These are phyloP conservation scores for Amoebophrya sp. DNA, from an alignment of 169 alveolate species.

Conservation along the genomic window DNA sequence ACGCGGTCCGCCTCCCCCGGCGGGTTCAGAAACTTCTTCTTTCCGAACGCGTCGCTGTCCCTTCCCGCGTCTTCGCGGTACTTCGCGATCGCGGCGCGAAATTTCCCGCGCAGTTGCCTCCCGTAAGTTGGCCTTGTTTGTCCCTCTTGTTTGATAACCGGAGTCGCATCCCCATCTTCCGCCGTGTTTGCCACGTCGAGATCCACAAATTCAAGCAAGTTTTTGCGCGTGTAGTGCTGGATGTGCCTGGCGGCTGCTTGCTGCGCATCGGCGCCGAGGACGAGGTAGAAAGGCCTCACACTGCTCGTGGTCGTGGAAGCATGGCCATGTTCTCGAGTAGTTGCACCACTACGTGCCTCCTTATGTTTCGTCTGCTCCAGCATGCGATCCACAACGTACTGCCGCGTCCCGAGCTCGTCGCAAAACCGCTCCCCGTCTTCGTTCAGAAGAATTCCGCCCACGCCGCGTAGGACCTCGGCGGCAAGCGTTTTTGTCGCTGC, in stretches of 20 bases:
- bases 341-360: no score
- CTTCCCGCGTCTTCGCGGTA: no score
- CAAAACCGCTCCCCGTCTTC: constrained; percentile 42
- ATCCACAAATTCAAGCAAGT: not conserved
- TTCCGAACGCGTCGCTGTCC: constrained; percentile 13
- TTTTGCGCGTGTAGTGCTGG: not conserved
- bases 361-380: no score
- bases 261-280: not conserved
- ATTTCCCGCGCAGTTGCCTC: no score
- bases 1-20: not conserved
- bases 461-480: constrained; percentile 40
- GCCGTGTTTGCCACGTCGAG: not conserved
- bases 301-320: no score
- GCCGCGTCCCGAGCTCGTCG: constrained; percentile 35
- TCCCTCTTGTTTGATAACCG: no score
- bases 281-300: not conserved
- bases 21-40: constrained; percentile 10
- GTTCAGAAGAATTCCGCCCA: constrained; percentile 39
- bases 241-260: constrained; percentile 10
- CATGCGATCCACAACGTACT: constrained; percentile 8
- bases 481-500: constrained; percentile 35
- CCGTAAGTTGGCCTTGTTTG: no score
- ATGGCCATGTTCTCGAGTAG: no score
- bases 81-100: no score
- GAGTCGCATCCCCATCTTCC: not conserved